Base-by-base conservation (phyloP, 2,329 filamentous ascomycete genomes). In the Neofusicoccum ribis region DNA sequence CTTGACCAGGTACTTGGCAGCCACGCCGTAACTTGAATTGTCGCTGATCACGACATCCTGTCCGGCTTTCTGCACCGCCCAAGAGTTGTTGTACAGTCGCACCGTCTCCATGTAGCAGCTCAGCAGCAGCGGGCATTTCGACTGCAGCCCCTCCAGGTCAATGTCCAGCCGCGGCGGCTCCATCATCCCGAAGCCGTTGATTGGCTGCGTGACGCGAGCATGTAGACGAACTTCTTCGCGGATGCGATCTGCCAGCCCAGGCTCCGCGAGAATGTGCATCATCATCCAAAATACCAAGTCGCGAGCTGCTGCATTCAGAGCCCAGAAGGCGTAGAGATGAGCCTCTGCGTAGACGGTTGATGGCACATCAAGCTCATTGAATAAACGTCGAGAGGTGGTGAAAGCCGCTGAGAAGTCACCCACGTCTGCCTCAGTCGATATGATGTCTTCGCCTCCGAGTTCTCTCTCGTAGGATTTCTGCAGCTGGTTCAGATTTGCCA, bases 241-340 rank as follows among this genome's bases (percentile, higher is more conserved):
- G 14, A 79, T 67, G 63, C 69, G 70, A 3, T 70, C 70, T 68
- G 17, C 77, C 67, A 66, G 43, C 11, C 49, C 60, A 12, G 52
- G 63, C 15, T 64, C 56, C 23, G 54, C 41, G 31, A 77, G 77
- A 52, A 79, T 75, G 34, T 73, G 72, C 46, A 74, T 70, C 43
- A 78, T 67, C 67, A 79, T 72, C 77, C 77, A 79, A 62, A 78
- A 78, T 12, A 77, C 70, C 12, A 86, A 72, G 4, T 82, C 5
- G 81, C 78, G 68, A 86, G 84, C 15, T 31, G 43, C 39, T 12
- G 81, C 81, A 67, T 85, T 82, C 70, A 84, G 75, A 9, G 83
- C 83, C 84, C 84, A 87, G 27, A 86, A 71, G 6, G 86, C 70
- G n/a, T 78, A 78, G n/a, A 83, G 70, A 65, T 86, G 81, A 11